phyloP scores from a whole-genome alignment of 257 asterid species.

The Knoxia roxburghii region DNA sequence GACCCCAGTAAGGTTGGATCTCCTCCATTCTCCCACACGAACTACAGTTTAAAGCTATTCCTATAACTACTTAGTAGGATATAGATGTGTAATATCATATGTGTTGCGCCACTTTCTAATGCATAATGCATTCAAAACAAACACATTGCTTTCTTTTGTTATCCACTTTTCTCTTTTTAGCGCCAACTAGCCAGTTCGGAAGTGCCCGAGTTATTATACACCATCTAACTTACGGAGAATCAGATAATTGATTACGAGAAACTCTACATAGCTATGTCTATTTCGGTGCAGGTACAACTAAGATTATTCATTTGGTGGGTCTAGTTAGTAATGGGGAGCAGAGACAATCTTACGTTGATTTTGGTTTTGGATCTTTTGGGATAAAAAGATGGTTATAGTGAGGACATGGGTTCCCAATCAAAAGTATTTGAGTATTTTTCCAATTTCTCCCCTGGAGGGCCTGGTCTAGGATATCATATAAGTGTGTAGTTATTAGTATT shows the following conservation, averaged over 20 bases:
- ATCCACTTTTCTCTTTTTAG: slow-evolving; percentile 13
- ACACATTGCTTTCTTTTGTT: slow-evolving; percentile 6
- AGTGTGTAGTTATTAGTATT: no score
- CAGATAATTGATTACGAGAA: no score
- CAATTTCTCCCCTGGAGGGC: no score
- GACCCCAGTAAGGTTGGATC: slow-evolving; percentile 15
- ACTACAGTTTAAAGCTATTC: slow-evolving; percentile 3
- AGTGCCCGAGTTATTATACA: no score
- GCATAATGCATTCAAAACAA: slow-evolving; percentile 19
- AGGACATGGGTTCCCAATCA: slow-evolving; percentile 7
- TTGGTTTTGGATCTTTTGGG: slow-evolving; percentile 24
- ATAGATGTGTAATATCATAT: not conserved
- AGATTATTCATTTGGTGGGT: slow-evolving; percentile 28
- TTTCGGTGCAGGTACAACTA: no score
- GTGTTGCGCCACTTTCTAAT: slow-evolving; percentile 9
- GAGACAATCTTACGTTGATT: slow-evolving; percentile 31
- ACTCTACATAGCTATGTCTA: no score
- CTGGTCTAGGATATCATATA: slow-evolving; percentile 1
- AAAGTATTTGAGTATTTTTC: no score
- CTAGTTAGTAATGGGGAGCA: slow-evolving; percentile 39
- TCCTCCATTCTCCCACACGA: no score
- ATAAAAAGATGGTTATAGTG: slow-evolving; percentile 4
- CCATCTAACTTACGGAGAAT: no score
- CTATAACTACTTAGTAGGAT: no score
- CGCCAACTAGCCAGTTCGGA: no score